Conservation (phyloP, 805 yeast genomes). For the Cyberlindnera xishuangbannaensis region DNA sequence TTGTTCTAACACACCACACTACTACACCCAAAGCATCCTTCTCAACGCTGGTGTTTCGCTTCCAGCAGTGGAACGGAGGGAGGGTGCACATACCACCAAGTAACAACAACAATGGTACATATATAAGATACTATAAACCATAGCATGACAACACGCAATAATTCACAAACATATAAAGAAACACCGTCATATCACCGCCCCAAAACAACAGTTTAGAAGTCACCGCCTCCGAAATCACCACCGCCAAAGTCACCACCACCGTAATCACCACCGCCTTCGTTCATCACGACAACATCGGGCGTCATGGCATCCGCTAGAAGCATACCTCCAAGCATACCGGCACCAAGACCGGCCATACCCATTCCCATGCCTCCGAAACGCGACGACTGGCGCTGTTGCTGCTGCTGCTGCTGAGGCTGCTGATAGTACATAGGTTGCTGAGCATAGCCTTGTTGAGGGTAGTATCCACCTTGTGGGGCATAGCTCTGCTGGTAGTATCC, state of each 20-base stretch:
- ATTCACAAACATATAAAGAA: too few species aligned
- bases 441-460: constrained; percentile 15
- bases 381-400: neutral
- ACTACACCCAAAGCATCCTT: too few species aligned
- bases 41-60: too few species aligned
- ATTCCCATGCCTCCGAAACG: constrained; percentile 19
- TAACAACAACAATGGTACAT: too few species aligned
- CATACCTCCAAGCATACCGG: constrained; percentile 26
- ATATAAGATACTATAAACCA: too few species aligned
- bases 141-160: too few species aligned
- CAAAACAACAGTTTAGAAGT: constrained; percentile 10
- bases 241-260: constrained; percentile 25
- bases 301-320: constrained; percentile 25
- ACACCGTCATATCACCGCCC: too few species aligned
- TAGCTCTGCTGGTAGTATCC: constrained; percentile 20
- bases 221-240: constrained; percentile 36
- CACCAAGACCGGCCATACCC: constrained; percentile 25
- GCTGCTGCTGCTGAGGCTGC: constrained; percentile 23
- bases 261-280: constrained; percentile 14
- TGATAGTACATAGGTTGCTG: constrained; percentile 26
- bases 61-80: too few species aligned
- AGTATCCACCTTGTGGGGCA: constrained; percentile 24
- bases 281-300: constrained; percentile 20
- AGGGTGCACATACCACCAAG: too few species aligned
- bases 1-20: too few species aligned